Evolutionary conservation across 257 asterid species (phyloP).

Genomic region (Nicotiana noctiflora): DNA sequence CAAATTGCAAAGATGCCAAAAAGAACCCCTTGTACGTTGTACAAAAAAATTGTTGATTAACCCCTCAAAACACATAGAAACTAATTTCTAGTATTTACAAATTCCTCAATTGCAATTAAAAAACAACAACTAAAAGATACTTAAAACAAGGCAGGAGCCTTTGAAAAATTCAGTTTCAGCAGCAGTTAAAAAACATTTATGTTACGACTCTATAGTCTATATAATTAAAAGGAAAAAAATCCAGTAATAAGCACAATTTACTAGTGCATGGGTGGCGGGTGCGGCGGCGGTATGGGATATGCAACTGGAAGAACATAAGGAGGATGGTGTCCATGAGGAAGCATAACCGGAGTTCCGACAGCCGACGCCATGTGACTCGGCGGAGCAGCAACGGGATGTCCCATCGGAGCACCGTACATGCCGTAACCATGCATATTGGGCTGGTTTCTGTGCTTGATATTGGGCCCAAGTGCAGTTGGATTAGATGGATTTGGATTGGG

Average conservation of each 20-base stretch:
- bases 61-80: not conserved
- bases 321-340: slow-evolving; percentile 53
- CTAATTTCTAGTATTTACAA: slow-evolving; percentile 6
- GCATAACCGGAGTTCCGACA: slow-evolving; percentile 81
- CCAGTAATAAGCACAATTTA: not conserved
- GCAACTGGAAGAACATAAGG: slow-evolving; percentile 64
- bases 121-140: not conserved
- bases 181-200: not conserved
- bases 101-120: not conserved
- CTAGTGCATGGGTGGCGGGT: slow-evolving; percentile 41
- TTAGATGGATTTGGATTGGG: slow-evolving; percentile 30
- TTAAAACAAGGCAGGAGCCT: not conserved
- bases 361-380: slow-evolving; percentile 74
- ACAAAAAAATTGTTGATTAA: not conserved
- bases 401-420: slow-evolving; percentile 69
- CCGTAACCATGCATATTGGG: slow-evolving; percentile 53
- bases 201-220: not conserved
- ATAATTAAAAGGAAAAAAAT: not conserved
- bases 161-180: not conserved
- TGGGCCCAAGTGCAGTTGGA: slow-evolving; percentile 24
- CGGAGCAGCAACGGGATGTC: slow-evolving; percentile 63
- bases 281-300: slow-evolving; percentile 61
- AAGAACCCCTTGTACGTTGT: too few relatives aligned
- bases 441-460: slow-evolving; percentile 47
- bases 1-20: too few relatives aligned